Evolutionary conservation across 1,284 basidiomycete genomes (phyloP), one percentile per base, ranked within the genome.

Genomic region (Cryptococcus amylolentus): DNA sequence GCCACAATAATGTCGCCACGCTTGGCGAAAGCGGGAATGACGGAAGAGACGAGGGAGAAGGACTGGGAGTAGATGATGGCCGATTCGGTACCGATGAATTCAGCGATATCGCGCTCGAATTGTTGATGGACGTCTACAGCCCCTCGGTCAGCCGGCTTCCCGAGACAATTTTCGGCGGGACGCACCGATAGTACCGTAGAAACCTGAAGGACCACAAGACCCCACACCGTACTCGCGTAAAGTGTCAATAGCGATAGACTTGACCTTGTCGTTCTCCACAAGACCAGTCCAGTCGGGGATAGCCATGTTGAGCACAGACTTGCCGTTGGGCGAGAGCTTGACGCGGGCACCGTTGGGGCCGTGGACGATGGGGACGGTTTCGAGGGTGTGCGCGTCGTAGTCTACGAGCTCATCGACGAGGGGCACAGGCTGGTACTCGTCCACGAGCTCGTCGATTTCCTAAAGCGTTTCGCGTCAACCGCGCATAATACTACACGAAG

Each of bases 1-100:
- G 92, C 94, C n/a, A 99, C 89, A 70, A 99, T 95, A 68, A 98
- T 87, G 70, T 99, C 96, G 4, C 94, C 94, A 63, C 96, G 87
- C 76, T 99, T 99, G 80, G 89, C 91, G 75, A 98, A 99, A 1
- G 95, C 91, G 0, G 95, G 91, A 58, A 98, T 98, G 69, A 95
- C 93, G 23, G 92, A 96, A 2, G 90, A 87, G 63, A 92, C 85
- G 55, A 93, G 93, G 13, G 89, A 86, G 78, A 96, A 98, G 8
- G 86, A 88, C 78, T 98, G 96, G 3, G 93, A 88, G 78, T 98
- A 98, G 64, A 98, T 84, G 74, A 98, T 98, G 40, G 88, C 81
- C 1, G 86, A 82, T 73, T 97, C 91, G 3, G 89, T 87, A 16
- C 91, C 90, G 43, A 98, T 80, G 77, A 98, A 98, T 48, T 88